Conservation (phyloP, 805 yeast species). For the Candida multigemmis region DNA sequence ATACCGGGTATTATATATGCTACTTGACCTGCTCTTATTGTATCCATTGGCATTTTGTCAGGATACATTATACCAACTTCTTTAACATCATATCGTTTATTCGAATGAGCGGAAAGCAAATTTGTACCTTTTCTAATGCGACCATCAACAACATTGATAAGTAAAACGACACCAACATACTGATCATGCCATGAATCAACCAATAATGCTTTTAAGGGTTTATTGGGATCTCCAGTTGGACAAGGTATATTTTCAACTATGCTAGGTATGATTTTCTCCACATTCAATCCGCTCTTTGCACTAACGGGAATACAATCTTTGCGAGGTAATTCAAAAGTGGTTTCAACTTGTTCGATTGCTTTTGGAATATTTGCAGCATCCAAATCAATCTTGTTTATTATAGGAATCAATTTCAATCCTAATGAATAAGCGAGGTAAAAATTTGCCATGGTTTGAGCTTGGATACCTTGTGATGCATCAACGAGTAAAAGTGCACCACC, state of each 20-base stretch:
- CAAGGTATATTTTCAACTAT: slow-evolving; percentile 75
- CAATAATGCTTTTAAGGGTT: slow-evolving; percentile 63
- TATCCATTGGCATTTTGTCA: slow-evolving; percentile 58
- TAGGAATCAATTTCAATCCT: slow-evolving; percentile 76
- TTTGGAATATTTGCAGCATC: slow-evolving; percentile 77
- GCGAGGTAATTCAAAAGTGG: slow-evolving; percentile 69
- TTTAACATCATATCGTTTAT: slow-evolving; percentile 71
- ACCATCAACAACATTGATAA: slow-evolving; percentile 84
- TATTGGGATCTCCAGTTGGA: slow-evolving; percentile 48
- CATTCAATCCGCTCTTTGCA: slow-evolving; percentile 85
- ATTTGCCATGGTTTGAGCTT: slow-evolving; percentile 98
- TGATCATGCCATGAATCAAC: slow-evolving; percentile 98
- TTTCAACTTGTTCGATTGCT: slow-evolving; percentile 78
- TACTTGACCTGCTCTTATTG: slow-evolving; percentile 81
- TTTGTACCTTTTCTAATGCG: slow-evolving; percentile 62
- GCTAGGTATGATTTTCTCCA: slow-evolving; percentile 70
- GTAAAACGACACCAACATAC: slow-evolving; percentile 81
- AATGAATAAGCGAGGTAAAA: slow-evolving; percentile 83
- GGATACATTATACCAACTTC: slow-evolving; percentile 97
- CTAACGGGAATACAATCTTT: slow-evolving; percentile 77
- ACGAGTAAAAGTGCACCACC: slow-evolving; percentile 87
- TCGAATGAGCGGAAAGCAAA: slow-evolving; percentile 69
- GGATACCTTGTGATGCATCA: slow-evolving; percentile 95
- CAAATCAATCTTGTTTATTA: slow-evolving; percentile 85
- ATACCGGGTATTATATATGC: slow-evolving; percentile 94